Base-by-base conservation (phyloP, 495 filamentous ascomycete genomes). In the Hypoxylon intermedium region DNA sequence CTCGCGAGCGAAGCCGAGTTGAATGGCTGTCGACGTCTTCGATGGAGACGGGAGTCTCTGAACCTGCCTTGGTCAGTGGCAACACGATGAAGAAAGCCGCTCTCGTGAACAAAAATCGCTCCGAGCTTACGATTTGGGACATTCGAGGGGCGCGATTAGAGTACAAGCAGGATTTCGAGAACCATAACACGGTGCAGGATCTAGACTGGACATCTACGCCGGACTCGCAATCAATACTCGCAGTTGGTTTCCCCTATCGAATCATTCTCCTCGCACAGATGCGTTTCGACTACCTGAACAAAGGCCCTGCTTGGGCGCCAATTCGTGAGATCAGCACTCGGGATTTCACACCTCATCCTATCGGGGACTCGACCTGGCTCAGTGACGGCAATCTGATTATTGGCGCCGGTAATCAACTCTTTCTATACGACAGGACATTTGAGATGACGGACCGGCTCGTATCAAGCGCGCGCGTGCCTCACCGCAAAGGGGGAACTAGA, bases 181-280 rank as follows among this genome's bases (percentile, higher is more conserved):
- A 80, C 16, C 78, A 86, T 55, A 90, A 95, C 54, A 82, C 82
- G 12, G 93, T 98, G 28, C 82, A 85, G 59, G 93, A 97, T 67
- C 81, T 97, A 6, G 92, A 97, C 67, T 98, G 93, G 93, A 93
- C 93, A 1, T 93, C 90, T 6, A 97, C 93, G 0, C 92, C 93
- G 0, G 92, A 96, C 64, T 85, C 83, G 60, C 93, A 97, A 69
- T 93, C 91, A 2, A 90, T 98, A 53, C 82, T 98, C 9, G 90
- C 93, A 6, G 90, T 97, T 30, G 93, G 93, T 4, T 97, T 97
- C 68, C 86, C 87, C 9, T 89, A 93, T 61, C 84, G 88, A 48
- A 88, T 98, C 16, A 69, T 94, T 21, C 79, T 98, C 2, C 79
- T 96, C n/a, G 87, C 89, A 18, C 93, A 98, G 71, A 87, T 96